Percentiles rank a stretch among this genome's conserved stretches.
These are phyloP conservation scores for Tolypocladium guangdongense DNA, from an alignment of 2,329 filamentous ascomycete genomes.

Conservation along the genomic window DNA sequence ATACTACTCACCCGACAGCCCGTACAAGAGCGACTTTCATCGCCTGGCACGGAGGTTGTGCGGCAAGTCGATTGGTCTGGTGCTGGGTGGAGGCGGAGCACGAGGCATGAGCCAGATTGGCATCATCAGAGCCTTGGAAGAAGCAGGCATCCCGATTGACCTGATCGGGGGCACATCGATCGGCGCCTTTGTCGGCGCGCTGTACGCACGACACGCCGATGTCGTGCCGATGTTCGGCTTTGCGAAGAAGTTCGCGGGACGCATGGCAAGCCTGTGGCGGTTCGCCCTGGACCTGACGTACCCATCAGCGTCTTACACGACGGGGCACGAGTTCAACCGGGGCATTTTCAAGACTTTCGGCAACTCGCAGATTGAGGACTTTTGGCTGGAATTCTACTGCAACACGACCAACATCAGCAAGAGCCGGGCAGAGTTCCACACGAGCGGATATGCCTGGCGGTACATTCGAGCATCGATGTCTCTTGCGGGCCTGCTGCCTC, in stretches of 20 bases:
- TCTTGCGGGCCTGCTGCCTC: constrained; percentile 81
- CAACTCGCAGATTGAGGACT: constrained; percentile 95
- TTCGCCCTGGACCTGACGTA: constrained; percentile 95
- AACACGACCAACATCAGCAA: constrained; percentile 99
- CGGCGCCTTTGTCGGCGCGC: constrained; percentile 84
- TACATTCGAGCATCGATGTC: constrained; percentile 97
- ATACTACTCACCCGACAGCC: constrained; percentile 81
- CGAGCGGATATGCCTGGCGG: constrained; percentile 92
- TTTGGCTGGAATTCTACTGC: constrained; percentile 98
- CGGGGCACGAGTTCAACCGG: constrained; percentile 96
- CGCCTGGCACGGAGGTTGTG: constrained; percentile 80
- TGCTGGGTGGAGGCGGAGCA: constrained; percentile 87
- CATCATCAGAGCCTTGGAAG: constrained; percentile 88
- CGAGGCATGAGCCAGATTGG: constrained; percentile 87
- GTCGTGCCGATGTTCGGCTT: constrained; percentile 94
- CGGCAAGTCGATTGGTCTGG: constrained; percentile 87
- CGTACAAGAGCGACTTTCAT: constrained; percentile 95
- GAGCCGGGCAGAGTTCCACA: constrained; percentile 84
- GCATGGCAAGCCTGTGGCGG: constrained; percentile 99
- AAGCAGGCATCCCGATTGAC: constrained; percentile 92
- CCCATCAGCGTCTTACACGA: constrained; percentile 92
- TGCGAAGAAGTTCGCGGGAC: constrained; percentile 91
- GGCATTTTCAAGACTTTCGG: constrained; percentile 98
- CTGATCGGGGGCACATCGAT: constrained; percentile 94
- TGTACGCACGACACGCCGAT: constrained; percentile 94